Evolutionary conservation across 2,329 filamentous ascomycete genomes (phyloP), one percentile per base, ranked within the genome.

Genomic region (Sphaceloma murrayae): DNA sequence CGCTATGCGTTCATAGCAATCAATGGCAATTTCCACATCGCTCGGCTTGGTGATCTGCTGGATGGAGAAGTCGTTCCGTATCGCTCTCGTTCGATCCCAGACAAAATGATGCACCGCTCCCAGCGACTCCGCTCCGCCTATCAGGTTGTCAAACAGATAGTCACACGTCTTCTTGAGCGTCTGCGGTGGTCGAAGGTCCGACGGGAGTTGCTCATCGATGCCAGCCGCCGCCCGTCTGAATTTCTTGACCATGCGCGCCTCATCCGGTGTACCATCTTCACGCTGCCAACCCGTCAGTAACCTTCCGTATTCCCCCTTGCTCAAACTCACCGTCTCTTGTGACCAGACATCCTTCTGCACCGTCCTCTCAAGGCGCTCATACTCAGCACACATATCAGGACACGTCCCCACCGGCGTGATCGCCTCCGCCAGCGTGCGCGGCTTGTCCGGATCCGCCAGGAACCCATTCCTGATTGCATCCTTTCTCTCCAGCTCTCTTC

Each of bases 41-140:
- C 67, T 62, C n/a, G 63, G 58, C 49, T 70, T 72, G 5, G 69
- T 72, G 46, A 78, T 61, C 53, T 75, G 72, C 56, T 79, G 75
- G 14, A 79, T 77, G 2, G 74, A 75, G 40, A 80, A 75, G 55
- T 81, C 77, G 53, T 80, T 80, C 30, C 77, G 70, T 47, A 81
- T 72, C 4, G 74, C 76, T 34, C 77, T 68, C 24, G 76, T 79
- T 13, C 77, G 69, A 55, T 80, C 77, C 77, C 77, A 81, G 18
- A 80, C 68, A 56, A 79, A 81, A 48, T 72, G 70, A 53, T 80
- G 74, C 9, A 78, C 68, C n/a, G 66, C 57, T 1, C 63, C 67
- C 40, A 77, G 62, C 22, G 64, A 60, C 13, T 72, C 65, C 16
- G 62, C 58, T 19, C 73, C 68, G 30, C 65, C 66, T 45, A 80